Percentiles rank a stretch among this genome's conserved stretches.
phyloP scores from a whole-genome alignment of 306 rosid genomes.

The Rosa multiflora region DNA sequence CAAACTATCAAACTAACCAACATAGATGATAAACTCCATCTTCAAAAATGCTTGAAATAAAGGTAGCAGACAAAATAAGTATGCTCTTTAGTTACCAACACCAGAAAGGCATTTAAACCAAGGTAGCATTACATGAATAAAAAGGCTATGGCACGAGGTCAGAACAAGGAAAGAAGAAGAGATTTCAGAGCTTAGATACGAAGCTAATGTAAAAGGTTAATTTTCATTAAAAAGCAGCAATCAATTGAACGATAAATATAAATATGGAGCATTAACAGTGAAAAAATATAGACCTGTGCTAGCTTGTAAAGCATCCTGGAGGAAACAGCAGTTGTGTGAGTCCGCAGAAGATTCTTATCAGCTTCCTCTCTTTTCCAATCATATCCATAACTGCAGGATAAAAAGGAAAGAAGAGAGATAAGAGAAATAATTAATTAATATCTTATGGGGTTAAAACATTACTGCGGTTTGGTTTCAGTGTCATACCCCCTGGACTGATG shows the following conservation, averaged over 20 bases:
- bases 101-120: not conserved
- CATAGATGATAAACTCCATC: not conserved
- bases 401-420: not conserved
- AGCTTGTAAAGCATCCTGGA: conserved; percentile 82
- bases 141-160: not conserved
- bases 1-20: not conserved
- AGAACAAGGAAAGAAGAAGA: not conserved
- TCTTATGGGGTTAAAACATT: conserved; percentile 10
- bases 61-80: not conserved
- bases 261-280: not conserved
- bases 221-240: not conserved
- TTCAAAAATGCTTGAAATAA: not conserved
- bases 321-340: conserved; percentile 95
- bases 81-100: not conserved
- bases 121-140: not conserved
- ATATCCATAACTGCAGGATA: conserved; percentile 61
- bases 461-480: not conserved
- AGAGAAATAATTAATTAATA: conserved; percentile 17
- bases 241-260: not conserved
- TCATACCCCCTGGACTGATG: conserved; percentile 86
- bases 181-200: not conserved
- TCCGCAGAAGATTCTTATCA: conserved; percentile 81
- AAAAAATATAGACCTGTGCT: conserved; percentile 58
- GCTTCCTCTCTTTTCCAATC: conserved; percentile 95
- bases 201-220: not conserved